A percentile compares a stretch with the other conserved stretches of the same genome.
These are phyloP conservation scores for Artemisia argyi DNA, from an alignment of 129 eudicot genomes.

Conservation along the genomic window DNA sequence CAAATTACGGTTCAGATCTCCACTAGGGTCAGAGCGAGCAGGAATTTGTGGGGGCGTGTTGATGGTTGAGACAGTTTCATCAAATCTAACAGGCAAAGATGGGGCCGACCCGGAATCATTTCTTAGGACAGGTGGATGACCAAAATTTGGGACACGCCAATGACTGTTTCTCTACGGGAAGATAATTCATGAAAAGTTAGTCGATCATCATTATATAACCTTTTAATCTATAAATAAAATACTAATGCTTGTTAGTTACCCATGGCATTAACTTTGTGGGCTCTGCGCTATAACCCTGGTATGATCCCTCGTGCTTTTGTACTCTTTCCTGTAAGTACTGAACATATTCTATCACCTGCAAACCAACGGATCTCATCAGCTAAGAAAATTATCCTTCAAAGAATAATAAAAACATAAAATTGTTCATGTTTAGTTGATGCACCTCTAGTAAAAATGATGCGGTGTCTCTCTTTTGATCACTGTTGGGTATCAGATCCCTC, in stretches of 20 bases:
- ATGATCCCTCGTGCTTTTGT: slow-evolving; percentile 82
- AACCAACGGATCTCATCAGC: neutral
- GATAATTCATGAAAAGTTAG: slow-evolving; percentile 7
- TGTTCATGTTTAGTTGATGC: slow-evolving; percentile 1
- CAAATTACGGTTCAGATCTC: slow-evolving; percentile 49
- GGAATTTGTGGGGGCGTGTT: slow-evolving; percentile 49
- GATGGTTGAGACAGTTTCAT: slow-evolving; percentile 56
- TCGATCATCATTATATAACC: neutral
- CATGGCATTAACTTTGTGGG: slow-evolving; percentile 96
- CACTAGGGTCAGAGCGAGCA: slow-evolving; percentile 46
- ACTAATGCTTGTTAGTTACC: slow-evolving; percentile 39
- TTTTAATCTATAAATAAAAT: neutral
- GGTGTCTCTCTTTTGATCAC: slow-evolving; percentile 96
- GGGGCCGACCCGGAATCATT: slow-evolving; percentile 52
- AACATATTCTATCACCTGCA: slow-evolving; percentile 92
- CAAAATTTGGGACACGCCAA: slow-evolving; percentile 80
- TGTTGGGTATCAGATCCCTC: slow-evolving; percentile 88
- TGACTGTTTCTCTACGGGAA: slow-evolving; percentile 86
- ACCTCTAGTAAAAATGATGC: slow-evolving; percentile 93
- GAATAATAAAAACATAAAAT: neutral
- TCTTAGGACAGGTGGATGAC: slow-evolving; percentile 59
- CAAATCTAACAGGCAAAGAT: slow-evolving; percentile 54
- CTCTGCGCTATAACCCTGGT: slow-evolving; percentile 81
- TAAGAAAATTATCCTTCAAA: slow-evolving; percentile 13
- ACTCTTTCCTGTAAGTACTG: slow-evolving; percentile 83